Conservation (phyloP, 108 stramenopile genomes). For the Fistulifera pelliculosa region DNA sequence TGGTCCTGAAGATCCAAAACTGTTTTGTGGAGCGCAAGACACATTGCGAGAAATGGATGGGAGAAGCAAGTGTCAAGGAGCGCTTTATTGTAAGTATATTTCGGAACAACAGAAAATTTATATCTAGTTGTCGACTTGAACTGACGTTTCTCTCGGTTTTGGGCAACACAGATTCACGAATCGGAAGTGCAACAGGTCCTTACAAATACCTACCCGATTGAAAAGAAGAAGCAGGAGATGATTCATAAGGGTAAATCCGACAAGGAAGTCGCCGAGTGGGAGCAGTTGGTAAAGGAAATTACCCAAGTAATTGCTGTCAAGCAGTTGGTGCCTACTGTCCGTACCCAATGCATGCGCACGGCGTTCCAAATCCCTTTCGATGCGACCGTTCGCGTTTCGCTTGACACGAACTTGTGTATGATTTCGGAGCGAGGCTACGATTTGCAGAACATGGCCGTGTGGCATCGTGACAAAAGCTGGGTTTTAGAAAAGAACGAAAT, state of each 20-base stretch:
- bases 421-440: slow-evolving; percentile 93
- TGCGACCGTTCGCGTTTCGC: slow-evolving; percentile 89
- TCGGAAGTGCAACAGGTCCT: slow-evolving; percentile 73
- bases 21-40: slow-evolving; percentile 97
- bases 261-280: slow-evolving; percentile 86
- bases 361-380: slow-evolving; percentile 97
- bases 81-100: slow-evolving; percentile 82
- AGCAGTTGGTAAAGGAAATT: slow-evolving; percentile 78
- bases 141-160: neutral
- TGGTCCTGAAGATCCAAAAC: slow-evolving; percentile 74
- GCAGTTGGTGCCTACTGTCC: slow-evolving; percentile 91
- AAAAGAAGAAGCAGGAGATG: slow-evolving; percentile 69
- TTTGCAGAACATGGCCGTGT: slow-evolving; percentile 73
- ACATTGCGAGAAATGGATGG: slow-evolving; percentile 97
- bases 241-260: slow-evolving; percentile 71
- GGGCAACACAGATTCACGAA: slow-evolving; percentile 47
- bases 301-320: slow-evolving; percentile 83
- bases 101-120: neutral
- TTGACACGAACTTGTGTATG: slow-evolving; percentile 96
- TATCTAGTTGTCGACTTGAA: neutral
- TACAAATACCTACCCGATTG: slow-evolving; percentile 79
- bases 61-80: slow-evolving; percentile 93
- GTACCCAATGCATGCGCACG: slow-evolving; percentile 95
- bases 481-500: slow-evolving; percentile 75
- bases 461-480: slow-evolving; percentile 86